A percentile compares a stretch with the other conserved stretches of the same genome.
phyloP scores from a whole-genome alignment of 495 filamentous ascomycete genomes.

The Aspergillus diversus region DNA sequence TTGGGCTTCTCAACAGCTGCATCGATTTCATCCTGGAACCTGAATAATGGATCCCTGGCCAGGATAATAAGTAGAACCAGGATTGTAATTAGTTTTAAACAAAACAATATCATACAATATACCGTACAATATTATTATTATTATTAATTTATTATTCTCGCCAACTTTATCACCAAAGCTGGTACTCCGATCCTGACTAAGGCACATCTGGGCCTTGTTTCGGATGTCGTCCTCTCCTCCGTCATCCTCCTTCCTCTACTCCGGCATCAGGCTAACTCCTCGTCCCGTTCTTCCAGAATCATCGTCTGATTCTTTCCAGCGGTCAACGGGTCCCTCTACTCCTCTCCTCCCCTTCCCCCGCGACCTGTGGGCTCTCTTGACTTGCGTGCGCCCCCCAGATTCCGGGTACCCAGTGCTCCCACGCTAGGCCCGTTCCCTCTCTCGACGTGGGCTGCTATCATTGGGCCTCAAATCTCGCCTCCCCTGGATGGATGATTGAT shows the following conservation, averaged over 20 bases:
- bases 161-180: too few relatives aligned
- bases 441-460: conserved; percentile 48
- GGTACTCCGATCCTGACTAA: neutral
- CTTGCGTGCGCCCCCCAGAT: conserved; percentile 20
- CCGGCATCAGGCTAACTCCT: conserved; percentile 10
- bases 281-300: conserved; percentile 17
- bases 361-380: conserved; percentile 9
- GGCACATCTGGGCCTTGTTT: too few relatives aligned
- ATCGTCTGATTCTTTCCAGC: conserved; percentile 1
- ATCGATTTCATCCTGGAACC: too few relatives aligned
- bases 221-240: neutral
- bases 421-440: conserved; percentile 19
- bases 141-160: too few relatives aligned
- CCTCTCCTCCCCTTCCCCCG: conserved; percentile 3
- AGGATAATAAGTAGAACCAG: too few relatives aligned
- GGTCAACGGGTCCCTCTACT: conserved; percentile 1
- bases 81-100: too few relatives aligned
- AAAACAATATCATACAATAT: too few relatives aligned
- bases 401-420: conserved; percentile 15
- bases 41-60: too few relatives aligned
- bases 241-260: neutral
- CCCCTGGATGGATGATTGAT: conserved; percentile 29
- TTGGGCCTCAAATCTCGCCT: conserved; percentile 37
- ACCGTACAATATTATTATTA: too few relatives aligned
- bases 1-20: too few relatives aligned